phyloP scores from a whole-genome alignment of 257 asterid genomes.

The Cynanchum wilfordii region DNA sequence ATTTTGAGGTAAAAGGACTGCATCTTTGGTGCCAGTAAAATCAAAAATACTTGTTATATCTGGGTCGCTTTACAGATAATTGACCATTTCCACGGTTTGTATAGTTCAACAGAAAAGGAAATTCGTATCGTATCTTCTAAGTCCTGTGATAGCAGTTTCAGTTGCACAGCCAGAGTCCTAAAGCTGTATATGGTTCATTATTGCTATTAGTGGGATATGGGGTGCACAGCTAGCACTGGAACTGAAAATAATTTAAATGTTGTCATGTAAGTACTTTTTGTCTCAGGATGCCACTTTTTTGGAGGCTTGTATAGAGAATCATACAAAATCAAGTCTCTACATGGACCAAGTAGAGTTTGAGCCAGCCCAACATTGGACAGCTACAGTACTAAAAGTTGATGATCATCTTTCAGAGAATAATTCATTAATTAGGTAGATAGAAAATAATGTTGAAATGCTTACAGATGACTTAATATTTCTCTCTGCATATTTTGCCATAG shows the following conservation, averaged over 20 bases:
- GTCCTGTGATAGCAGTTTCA: not conserved
- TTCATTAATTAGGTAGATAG: conserved; percentile 42
- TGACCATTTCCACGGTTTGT: not conserved
- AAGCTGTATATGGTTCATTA: not conserved
- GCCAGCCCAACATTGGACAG: conserved; percentile 85
- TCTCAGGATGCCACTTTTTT: conserved; percentile 81
- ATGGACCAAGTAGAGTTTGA: conserved; percentile 99
- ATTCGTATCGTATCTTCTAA: not conserved
- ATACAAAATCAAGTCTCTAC: conserved; percentile 88
- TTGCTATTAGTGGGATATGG: not conserved
- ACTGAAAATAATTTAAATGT: not conserved
- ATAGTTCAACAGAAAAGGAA: not conserved
- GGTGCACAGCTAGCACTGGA: not conserved
- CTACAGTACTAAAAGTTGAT: conserved; percentile 54
- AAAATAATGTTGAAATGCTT: conserved; percentile 4
- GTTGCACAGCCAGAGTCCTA: not conserved
- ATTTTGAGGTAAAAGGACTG: not conserved
- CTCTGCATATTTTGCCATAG: not conserved
- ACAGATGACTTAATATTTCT: not conserved
- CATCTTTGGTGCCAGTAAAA: not conserved
- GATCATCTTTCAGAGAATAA: conserved; percentile 41
- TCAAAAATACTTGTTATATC: not conserved
- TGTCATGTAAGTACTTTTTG: conserved; percentile 17
- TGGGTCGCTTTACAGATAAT: not conserved
- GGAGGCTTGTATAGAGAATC: conserved; percentile 96